Base-by-base conservation (phyloP, 441 rosid species). In the Adansonia grandidieri region DNA sequence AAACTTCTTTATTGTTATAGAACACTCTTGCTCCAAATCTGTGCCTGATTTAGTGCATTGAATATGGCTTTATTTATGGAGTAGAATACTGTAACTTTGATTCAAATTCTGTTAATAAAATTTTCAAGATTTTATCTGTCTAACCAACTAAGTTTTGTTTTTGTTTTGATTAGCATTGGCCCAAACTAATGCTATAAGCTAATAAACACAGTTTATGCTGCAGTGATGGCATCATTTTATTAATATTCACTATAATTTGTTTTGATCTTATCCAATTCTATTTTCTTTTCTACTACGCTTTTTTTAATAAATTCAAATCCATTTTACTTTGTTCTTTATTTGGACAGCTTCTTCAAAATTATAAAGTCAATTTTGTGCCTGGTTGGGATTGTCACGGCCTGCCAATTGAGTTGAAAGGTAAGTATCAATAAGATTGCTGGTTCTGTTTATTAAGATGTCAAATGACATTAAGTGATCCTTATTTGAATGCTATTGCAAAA, bases 371-470 rank as follows among this genome's bases (percentile, higher is more conserved):
- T 75, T 96, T 89, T 80, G 84, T 94, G 72, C 98, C 99, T 65
- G 99, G 98, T 67, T 96, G 98, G 98, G 99, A 96, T 84, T 96
- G 99, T 85, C 99, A 96, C 81, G 98, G 99, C 77, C 91, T 96
- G 76, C 99, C 99, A 71, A 96, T 96, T 86, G 99, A 96, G 86
- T 83, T 93, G 84, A 96, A 94, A 96, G 98, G 99, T 83, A 90
- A 89, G 92, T 86, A 72, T 71, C 70, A 45, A 22, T 53, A 75
- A 47, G 11, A 72, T 82, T 74, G 62, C 76, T 75, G 40, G 50
- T 73, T 75, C 24, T 60, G 68, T 57, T 15, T 20, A 65, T 64
- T 53, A 64, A n/a, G 17, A 64, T 63, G 40, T 64, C 54, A 57
- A 58, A 37, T 37, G 14, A 17, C 15, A 53, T 28, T 28, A 53